Percentiles rank a stretch among this genome's conserved stretches.
Evolutionary conservation across 257 asterid genomes (phyloP).

Genomic region (Solanum microdontum): DNA sequence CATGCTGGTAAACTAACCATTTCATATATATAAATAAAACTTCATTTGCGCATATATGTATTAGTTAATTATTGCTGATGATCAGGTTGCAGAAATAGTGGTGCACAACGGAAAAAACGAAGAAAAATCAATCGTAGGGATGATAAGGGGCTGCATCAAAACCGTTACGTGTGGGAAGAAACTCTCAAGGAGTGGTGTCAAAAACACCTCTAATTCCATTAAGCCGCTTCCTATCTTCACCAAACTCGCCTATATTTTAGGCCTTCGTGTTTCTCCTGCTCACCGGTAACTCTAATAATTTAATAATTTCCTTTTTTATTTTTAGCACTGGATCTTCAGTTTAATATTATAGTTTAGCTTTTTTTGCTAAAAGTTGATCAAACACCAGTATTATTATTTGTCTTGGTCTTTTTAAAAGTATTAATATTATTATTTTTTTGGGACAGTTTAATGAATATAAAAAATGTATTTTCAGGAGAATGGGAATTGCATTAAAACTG

Average conservation of each 20-base stretch:
- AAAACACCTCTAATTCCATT: background rate
- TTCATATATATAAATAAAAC: background rate
- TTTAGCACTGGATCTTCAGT: background rate
- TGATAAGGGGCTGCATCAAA: conserved; percentile 79
- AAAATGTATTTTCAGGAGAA: conserved; percentile 39
- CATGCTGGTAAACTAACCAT: conserved; percentile 48
- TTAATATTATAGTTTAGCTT: background rate
- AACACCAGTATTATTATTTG: background rate
- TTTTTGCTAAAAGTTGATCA: background rate
- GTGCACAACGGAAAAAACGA: conserved; percentile 19
- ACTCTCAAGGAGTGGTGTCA: conserved; percentile 14
- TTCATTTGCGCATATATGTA: background rate
- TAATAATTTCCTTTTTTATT: too few relatives aligned
- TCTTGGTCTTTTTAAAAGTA: background rate
- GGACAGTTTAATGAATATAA: background rate
- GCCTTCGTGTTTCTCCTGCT: conserved; percentile 91
- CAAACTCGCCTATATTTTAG: conserved; percentile 72
- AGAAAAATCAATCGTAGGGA: conserved; percentile 65
- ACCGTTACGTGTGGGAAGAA: conserved; percentile 75
- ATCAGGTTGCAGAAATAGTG: conserved; percentile 73
- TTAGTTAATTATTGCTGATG: background rate
- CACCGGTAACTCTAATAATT: conserved; percentile 38
- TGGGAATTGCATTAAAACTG: conserved; percentile 69
- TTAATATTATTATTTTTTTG: background rate
- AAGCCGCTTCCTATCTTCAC: conserved; percentile 43